Conservation (phyloP, 306 rosid species). For the Herpetospermum pedunculosum region DNA sequence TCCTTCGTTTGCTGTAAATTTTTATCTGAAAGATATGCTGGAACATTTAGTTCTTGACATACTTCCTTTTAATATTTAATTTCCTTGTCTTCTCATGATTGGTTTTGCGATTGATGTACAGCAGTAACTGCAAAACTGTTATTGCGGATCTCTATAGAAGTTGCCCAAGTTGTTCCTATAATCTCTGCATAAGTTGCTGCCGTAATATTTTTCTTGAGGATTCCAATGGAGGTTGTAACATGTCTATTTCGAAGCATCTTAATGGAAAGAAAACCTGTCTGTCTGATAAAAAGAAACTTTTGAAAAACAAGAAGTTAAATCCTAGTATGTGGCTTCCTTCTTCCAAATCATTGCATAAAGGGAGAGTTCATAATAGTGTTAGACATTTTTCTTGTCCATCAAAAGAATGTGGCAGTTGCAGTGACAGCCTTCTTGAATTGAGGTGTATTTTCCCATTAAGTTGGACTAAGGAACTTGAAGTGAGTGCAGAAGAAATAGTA, state of each 20-base stretch:
- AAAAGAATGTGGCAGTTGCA: conserved; percentile 55
- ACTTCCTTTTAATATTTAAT: conserved; percentile 10
- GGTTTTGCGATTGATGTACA: conserved; percentile 33
- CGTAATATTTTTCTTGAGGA: conserved; percentile 33
- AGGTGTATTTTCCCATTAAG: conserved; percentile 51
- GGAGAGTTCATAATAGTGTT: conserved; percentile 31
- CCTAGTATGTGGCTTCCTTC: conserved; percentile 20
- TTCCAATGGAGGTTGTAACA: conserved; percentile 24
- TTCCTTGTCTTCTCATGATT: conserved; percentile 19
- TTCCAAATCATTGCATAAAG: conserved; percentile 25
- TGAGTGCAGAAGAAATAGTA: conserved; percentile 81
- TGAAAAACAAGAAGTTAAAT: conserved; percentile 28
- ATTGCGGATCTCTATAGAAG: conserved; percentile 84
- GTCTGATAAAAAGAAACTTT: conserved; percentile 22
- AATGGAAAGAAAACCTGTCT: conserved; percentile 24
- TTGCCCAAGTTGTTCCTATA: conserved; percentile 80
- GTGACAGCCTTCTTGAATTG: conserved; percentile 63
- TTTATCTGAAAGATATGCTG: not conserved
- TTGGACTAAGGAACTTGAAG: conserved; percentile 83
- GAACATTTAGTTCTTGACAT: not conserved
- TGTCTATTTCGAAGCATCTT: conserved; percentile 18
- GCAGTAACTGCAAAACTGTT: conserved; percentile 62
- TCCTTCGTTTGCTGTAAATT: conserved; percentile 7
- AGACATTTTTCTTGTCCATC: conserved; percentile 49
- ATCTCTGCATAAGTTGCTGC: conserved; percentile 73